phyloP scores from a whole-genome alignment of 352 stramenopile genomes.

The Pythium myriotylum region DNA sequence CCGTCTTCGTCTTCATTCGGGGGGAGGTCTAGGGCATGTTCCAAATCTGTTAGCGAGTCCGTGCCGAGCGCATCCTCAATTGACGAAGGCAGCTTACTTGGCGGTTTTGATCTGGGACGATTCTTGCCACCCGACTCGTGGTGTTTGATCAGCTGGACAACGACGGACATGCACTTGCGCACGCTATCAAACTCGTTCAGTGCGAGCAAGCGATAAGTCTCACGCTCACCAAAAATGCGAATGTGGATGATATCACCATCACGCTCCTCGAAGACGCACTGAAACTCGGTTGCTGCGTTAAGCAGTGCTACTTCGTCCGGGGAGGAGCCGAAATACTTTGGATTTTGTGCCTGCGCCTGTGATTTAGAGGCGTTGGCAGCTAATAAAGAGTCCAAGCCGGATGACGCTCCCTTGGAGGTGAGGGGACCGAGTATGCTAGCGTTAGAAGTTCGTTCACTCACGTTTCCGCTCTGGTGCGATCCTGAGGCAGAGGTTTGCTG shows the following conservation, averaged over 20 bases:
- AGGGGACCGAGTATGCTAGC: slow-evolving; percentile 29
- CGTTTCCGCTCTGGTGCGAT: slow-evolving; percentile 13
- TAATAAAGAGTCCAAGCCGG: slow-evolving; percentile 11
- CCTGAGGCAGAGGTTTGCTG: slow-evolving; percentile 13
- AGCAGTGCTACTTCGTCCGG: slow-evolving; percentile 83
- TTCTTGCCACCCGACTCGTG: slow-evolving; percentile 7
- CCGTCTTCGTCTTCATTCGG: slow-evolving; percentile 4
- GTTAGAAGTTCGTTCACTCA: slow-evolving; percentile 34
- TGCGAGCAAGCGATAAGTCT: slow-evolving; percentile 77
- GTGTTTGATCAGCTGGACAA: slow-evolving; percentile 55
- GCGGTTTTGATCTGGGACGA: not conserved
- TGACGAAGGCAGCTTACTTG: slow-evolving; percentile 18
- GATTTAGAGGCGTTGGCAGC: slow-evolving; percentile 14
- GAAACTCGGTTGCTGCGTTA: slow-evolving; percentile 78
- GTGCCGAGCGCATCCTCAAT: slow-evolving; percentile 20
- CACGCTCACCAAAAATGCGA: slow-evolving; percentile 70
- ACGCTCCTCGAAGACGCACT: slow-evolving; percentile 81
- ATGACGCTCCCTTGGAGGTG: slow-evolving; percentile 2
- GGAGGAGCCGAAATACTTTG: slow-evolving; percentile 77
- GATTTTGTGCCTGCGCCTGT: slow-evolving; percentile 1
- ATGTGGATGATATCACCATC: slow-evolving; percentile 77
- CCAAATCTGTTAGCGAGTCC: slow-evolving; percentile 32
- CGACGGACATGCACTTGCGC: slow-evolving; percentile 85
- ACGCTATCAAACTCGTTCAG: slow-evolving; percentile 90
- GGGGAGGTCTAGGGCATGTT: slow-evolving; percentile 31